Conservation (phyloP, 202 grass and related monocot species). For the Zizania palustris region DNA sequence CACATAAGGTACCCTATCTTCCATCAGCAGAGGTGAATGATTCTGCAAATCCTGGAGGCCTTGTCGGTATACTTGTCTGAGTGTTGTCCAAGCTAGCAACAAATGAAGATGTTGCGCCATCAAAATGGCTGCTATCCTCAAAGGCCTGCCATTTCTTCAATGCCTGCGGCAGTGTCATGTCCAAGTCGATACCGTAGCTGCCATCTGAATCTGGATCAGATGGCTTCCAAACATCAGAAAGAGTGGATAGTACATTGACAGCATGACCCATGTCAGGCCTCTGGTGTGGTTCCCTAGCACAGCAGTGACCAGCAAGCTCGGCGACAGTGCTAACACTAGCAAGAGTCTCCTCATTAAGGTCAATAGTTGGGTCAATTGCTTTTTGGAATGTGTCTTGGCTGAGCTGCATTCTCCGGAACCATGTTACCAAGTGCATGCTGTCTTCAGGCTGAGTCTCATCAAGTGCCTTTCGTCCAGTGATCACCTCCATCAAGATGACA, state of each 20-base stretch:
- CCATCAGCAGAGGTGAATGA: constrained; percentile 88
- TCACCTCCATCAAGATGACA: constrained; percentile 94
- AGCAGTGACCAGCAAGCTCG: constrained; percentile 90
- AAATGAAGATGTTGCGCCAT: constrained; percentile 70
- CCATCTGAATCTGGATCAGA: constrained; percentile 81
- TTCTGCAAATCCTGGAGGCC: constrained; percentile 83
- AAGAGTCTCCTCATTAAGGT: constrained; percentile 79
- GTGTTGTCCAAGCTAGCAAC: constrained; percentile 81
- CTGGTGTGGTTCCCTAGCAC: constrained; percentile 80
- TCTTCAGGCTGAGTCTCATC: constrained; percentile 88
- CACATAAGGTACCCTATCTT: constrained; percentile 39
- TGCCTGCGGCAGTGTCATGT: constrained; percentile 91
- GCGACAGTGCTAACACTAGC: constrained; percentile 76
- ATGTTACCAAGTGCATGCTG: constrained; percentile 91
- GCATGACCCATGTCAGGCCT: constrained; percentile 90
- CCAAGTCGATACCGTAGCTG: constrained; percentile 86
- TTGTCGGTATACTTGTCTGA: constrained; percentile 82
- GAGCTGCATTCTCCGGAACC: constrained; percentile 93
- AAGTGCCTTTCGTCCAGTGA: constrained; percentile 83
- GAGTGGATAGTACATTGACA: constrained; percentile 84
- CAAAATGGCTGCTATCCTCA: constrained; percentile 73
- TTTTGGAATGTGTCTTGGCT: constrained; percentile 72
- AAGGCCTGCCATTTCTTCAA: constrained; percentile 98
- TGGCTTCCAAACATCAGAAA: constrained; percentile 88
- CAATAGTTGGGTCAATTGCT: constrained; percentile 63